phyloP scores from a whole-genome alignment of 1,284 basidiomycete species.

The Inonotus hispidus region DNA sequence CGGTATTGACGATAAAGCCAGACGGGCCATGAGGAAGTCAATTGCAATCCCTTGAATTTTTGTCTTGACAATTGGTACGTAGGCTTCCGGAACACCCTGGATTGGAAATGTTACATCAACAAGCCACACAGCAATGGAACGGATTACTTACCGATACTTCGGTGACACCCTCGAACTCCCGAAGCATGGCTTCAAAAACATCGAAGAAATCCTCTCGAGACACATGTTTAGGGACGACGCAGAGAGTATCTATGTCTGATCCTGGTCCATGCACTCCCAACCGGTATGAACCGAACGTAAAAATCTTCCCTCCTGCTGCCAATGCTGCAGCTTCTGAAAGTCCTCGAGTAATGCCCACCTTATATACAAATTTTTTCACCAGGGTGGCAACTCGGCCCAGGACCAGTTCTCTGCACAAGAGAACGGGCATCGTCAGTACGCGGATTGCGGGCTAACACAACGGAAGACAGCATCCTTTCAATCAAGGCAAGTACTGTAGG shows the following conservation, averaged over 20 bases:
- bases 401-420: constrained; percentile 74
- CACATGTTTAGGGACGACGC: constrained; percentile 96
- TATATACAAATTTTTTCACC: constrained; percentile 92
- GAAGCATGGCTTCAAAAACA: constrained; percentile 87
- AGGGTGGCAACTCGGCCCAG: constrained; percentile 86
- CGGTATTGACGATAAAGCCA: constrained; percentile 81
- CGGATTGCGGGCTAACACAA: not conserved
- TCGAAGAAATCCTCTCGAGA: constrained; percentile 95
- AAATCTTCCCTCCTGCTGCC: constrained; percentile 95
- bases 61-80: constrained; percentile 90
- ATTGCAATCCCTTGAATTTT: constrained; percentile 92
- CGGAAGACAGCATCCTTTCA: not conserved
- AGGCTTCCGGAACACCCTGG: constrained; percentile 93
- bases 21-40: constrained; percentile 90
- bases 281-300: constrained; percentile 96
- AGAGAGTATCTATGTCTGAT: constrained; percentile 97
- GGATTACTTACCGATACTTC: constrained; percentile 78
- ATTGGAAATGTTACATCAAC: constrained; percentile 18
- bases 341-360: constrained; percentile 74
- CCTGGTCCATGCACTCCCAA: constrained; percentile 96
- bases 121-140: constrained; percentile 4
- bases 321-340: constrained; percentile 83
- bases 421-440: not conserved
- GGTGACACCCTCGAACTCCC: constrained; percentile 78
- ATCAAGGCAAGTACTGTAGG: not conserved